Evolutionary conservation across 192 early-diverging fungal species (phyloP), one percentile per base, ranked within the genome.

Genomic region (Kappamyces sp.): DNA sequence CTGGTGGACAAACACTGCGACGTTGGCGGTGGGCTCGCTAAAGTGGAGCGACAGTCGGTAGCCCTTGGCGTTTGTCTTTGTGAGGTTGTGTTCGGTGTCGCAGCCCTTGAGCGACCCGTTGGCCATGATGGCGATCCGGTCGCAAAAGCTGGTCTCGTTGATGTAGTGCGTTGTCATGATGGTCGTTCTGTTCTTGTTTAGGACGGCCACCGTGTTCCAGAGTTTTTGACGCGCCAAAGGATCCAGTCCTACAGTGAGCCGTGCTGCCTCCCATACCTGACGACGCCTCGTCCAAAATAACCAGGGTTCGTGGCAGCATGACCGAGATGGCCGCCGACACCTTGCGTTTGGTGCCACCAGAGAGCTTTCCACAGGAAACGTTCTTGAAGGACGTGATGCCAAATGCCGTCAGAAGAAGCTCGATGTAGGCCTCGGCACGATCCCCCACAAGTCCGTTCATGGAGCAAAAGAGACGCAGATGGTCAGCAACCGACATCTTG

Each of bases 341-440:
- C 46, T 57, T 57, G 42, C 54, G 42, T n/a, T 57, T 57, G n/a
- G 54, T 57, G n/a, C 54, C 54, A 5, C 54, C 54, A 15, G 54
- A 57, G 31, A 57, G 36, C 42, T 34, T 34, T 13, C 54, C 54
- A 40, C 54, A 55, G 3, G 33, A 15, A 38, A 34, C 35, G 46
- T 55, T 34, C 32, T 55, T 55, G 13, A 55, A 55, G 41, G 31
- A 2, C 33, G 23, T 15, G 33, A 55, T 55, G 3, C 54, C 54
- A n/a, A n/a, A n/a, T n/a, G n/a, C n/a, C n/a, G n/a, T n/a, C n/a
- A n/a, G n/a, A n/a, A n/a, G n/a, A n/a, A n/a, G n/a, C n/a, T n/a
- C n/a, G n/a, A n/a, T n/a, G 35, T 34, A 55, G 4, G 32, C 35
- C 2, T 55, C 54, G 2, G 54, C 34, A 40, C 33, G 32, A 34